Base-by-base conservation (phyloP, 345 rosid genomes). In the Salix arbutifolia region DNA sequence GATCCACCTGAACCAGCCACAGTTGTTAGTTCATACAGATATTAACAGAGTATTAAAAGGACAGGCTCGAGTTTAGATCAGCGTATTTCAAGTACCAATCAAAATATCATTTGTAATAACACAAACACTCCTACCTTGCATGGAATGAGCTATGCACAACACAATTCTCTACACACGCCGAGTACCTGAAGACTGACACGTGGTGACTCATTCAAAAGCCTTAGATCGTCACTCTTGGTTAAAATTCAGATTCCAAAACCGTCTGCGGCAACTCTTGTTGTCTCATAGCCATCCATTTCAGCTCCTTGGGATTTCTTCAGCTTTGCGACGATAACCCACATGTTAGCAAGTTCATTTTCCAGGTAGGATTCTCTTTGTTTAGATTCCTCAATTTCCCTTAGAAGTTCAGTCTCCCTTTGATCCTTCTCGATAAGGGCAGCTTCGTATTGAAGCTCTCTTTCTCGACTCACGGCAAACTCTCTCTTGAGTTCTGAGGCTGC, bases 271-370 rank as follows among this genome's bases (percentile, higher is more conserved):
- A 40, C 64, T 70, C 80, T 82, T 0, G 85, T 65, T 26, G 85
- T 77, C 56, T 89, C 90, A 6, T 87, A 80, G 52, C 73, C 78
- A 67, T 83, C 90, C 2, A 82, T 61, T 75, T 88, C 95, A 28
- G 69, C 77, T 52, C 87, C 97, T 46, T 82, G 89, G 26, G 94
- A 87, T 74, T 85, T 92, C 78, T 92, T 96, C 86, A 96, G 67
- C 81, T 91, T 94, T 2, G 99, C 94, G 44, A 96, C 99, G 31
- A 92, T 94, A 75, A 93, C 97, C 99, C 99, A 96, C 99, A 96
- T 96, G 80, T 88, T 96, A 37, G 99, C 99, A 8, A 96, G 98
- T 84, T 96, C 99, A 26, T 94, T 92, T 87, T 96, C 99, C 75
- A 96, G 79, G 79, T 96, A 93, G 6, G 98, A 90, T 88, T 96